phyloP scores from a whole-genome alignment of 1,139 yeast genomes.

The Meyerozyma sp. region DNA sequence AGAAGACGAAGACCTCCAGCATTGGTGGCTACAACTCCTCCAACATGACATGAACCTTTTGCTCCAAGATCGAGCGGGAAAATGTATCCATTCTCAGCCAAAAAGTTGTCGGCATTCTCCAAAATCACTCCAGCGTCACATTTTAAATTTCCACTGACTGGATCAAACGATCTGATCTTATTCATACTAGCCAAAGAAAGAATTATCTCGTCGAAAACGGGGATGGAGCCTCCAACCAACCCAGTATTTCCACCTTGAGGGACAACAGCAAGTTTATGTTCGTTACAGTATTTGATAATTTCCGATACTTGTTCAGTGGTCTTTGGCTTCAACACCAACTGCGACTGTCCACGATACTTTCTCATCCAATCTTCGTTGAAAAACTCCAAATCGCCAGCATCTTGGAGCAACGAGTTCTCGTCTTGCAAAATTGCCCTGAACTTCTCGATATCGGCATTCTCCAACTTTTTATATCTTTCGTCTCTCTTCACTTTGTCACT shows the following conservation, averaged over 20 bases:
- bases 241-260: slow-evolving; percentile 99
- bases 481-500: slow-evolving; percentile 48
- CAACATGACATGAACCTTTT: slow-evolving; percentile 94
- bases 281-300: slow-evolving; percentile 79
- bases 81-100: slow-evolving; percentile 78
- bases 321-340: slow-evolving; percentile 79
- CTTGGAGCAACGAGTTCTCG: slow-evolving; percentile 44
- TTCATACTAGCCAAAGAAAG: slow-evolving; percentile 67
- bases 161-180: slow-evolving; percentile 76
- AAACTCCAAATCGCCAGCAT: slow-evolving; percentile 58
- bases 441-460: slow-evolving; percentile 50
- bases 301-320: slow-evolving; percentile 72
- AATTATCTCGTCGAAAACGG: slow-evolving; percentile 87
- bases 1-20: slow-evolving; percentile 92
- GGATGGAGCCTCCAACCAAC: slow-evolving; percentile 90
- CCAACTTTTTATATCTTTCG: slow-evolving; percentile 40
- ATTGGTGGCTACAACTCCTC: slow-evolving; percentile 93
- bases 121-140: slow-evolving; percentile 89
- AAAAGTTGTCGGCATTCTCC: slow-evolving; percentile 76
- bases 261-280: slow-evolving; percentile 72
- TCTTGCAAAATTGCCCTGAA: slow-evolving; percentile 56
- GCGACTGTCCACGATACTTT: slow-evolving; percentile 84
- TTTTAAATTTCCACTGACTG: slow-evolving; percentile 78
- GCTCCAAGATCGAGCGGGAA: slow-evolving; percentile 96
- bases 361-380: slow-evolving; percentile 96